Conservation (phyloP, 208 protist genomes). For the Acanthamoeba royreba region DNA sequence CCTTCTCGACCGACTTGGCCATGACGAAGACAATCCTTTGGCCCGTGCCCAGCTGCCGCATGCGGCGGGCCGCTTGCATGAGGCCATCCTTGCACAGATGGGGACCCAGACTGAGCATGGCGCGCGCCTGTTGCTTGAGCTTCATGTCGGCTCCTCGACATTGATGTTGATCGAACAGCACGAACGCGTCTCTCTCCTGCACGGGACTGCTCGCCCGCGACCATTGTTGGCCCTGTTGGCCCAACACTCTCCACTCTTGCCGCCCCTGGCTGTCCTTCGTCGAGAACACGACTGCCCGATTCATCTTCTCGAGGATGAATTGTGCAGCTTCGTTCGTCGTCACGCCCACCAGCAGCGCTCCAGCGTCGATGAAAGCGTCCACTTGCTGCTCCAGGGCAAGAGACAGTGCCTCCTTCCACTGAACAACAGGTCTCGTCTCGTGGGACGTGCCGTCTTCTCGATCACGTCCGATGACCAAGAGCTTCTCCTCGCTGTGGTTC, state of each 20-base stretch:
- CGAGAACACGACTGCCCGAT: neutral
- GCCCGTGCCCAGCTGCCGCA: constrained; percentile 32
- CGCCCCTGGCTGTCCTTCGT: neutral
- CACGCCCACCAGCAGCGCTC: constrained; percentile 43
- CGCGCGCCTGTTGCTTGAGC: neutral
- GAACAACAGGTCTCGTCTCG: neutral
- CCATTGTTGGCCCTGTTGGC: neutral
- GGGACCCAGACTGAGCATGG: constrained; percentile 24
- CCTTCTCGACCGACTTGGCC: neutral
- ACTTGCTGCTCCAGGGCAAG: neutral
- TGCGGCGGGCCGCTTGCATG: constrained; percentile 54
- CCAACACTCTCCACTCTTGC: neutral
- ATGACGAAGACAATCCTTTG: neutral
- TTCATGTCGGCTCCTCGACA: constrained; percentile 57
- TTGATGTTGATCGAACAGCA: constrained; percentile 49
- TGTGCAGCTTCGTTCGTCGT: neutral
- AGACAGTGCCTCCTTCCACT: neutral
- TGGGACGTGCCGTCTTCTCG: neutral
- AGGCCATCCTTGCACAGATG: constrained; percentile 51
- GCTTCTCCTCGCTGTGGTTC: neutral
- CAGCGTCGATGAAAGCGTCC: constrained; percentile 53
- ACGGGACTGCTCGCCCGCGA: neutral
- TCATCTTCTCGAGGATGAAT: neutral
- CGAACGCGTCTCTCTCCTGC: constrained; percentile 19
- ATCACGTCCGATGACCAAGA: neutral